phyloP scores from a whole-genome alignment of 768 basidiomycete species.

The Kwoniella sp. region DNA sequence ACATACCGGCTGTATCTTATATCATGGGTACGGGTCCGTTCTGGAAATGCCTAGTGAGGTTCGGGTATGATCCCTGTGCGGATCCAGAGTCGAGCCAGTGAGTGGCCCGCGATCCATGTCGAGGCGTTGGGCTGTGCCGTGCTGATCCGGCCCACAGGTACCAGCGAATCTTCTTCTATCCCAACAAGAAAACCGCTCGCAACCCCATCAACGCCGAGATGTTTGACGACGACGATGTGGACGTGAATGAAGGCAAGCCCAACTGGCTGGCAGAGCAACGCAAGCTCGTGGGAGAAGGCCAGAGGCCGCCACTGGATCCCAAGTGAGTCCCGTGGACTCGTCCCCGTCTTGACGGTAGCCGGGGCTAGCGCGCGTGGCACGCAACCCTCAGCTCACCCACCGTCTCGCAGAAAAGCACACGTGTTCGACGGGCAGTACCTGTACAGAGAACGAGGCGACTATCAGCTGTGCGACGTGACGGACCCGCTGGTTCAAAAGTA shows the following conservation, averaged over 20 bases:
- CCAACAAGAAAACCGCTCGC: slow-evolving; percentile 60
- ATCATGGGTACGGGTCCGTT: slow-evolving; percentile 92
- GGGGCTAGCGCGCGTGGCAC: no score
- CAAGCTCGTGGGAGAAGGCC: slow-evolving; percentile 10
- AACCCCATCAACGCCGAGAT: slow-evolving; percentile 19
- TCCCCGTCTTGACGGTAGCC: no score
- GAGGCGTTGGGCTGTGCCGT: no score
- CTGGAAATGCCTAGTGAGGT: slow-evolving; percentile 79
- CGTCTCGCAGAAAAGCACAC: slow-evolving; percentile 58
- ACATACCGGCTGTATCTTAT: slow-evolving; percentile 76
- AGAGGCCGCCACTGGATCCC: slow-evolving; percentile 25
- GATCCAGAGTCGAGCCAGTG: slow-evolving; percentile 71
- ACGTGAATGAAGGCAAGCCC: slow-evolving; percentile 9
- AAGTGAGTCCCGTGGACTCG: slow-evolving; percentile 19
- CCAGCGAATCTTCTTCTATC: slow-evolving; percentile 78
- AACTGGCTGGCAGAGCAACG: slow-evolving; percentile 32
- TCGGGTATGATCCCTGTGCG: slow-evolving; percentile 83
- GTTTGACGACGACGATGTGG: slow-evolving; percentile 21
- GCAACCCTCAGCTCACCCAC: not conserved
- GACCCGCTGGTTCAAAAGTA: slow-evolving; percentile 78
- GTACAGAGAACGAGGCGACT: slow-evolving; percentile 81
- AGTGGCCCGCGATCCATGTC: slow-evolving; percentile 40
- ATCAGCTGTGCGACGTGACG: slow-evolving; percentile 85
- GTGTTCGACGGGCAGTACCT: slow-evolving; percentile 81
- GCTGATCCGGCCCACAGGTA: slow-evolving; percentile 59